Evolutionary conservation across 1,139 yeast genomes (phyloP).

Genomic region (Kodamaea arcana): DNA sequence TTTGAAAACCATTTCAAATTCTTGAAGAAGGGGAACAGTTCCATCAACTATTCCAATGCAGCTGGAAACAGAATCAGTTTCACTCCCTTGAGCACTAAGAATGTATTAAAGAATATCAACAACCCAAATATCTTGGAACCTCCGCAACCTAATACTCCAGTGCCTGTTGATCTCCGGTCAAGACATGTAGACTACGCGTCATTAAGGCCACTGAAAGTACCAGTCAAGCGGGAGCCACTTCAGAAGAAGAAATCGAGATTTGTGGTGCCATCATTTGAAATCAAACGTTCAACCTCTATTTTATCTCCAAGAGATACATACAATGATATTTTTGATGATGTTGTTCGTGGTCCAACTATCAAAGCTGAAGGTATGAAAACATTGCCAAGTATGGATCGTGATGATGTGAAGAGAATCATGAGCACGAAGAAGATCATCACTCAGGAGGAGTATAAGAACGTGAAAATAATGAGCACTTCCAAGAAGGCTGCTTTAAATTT

Average conservation of each 20-base stretch:
- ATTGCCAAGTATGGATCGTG: slow-evolving; percentile 46
- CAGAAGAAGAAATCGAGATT: slow-evolving; percentile 24
- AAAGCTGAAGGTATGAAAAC: slow-evolving; percentile 40
- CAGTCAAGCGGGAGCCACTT: slow-evolving; percentile 1
- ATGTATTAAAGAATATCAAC: slow-evolving; percentile 24
- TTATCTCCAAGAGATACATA: slow-evolving; percentile 38
- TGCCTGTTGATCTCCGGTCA: background rate
- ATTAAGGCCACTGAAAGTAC: slow-evolving; percentile 1
- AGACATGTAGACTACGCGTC: background rate
- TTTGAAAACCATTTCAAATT: slow-evolving; percentile 37
- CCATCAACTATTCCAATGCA: slow-evolving; percentile 17
- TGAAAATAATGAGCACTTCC: slow-evolving; percentile 30
- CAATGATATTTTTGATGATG: slow-evolving; percentile 42
- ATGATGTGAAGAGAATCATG: slow-evolving; percentile 41
- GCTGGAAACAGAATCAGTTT: slow-evolving; percentile 21
- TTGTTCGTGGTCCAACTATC: slow-evolving; percentile 32
- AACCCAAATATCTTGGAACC: slow-evolving; percentile 20
- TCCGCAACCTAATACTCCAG: slow-evolving; percentile 15
- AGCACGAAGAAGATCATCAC: slow-evolving; percentile 38
- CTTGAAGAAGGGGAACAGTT: slow-evolving; percentile 17
- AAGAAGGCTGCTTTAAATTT: slow-evolving; percentile 31
- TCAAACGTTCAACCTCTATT: slow-evolving; percentile 32
- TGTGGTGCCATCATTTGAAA: slow-evolving; percentile 44
- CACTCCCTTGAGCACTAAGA: slow-evolving; percentile 28
- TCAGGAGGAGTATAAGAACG: slow-evolving; percentile 40